These are phyloP conservation scores for Usnea hakonensis DNA, from an alignment of 495 filamentous ascomycete genomes.

Conservation along the genomic window DNA sequence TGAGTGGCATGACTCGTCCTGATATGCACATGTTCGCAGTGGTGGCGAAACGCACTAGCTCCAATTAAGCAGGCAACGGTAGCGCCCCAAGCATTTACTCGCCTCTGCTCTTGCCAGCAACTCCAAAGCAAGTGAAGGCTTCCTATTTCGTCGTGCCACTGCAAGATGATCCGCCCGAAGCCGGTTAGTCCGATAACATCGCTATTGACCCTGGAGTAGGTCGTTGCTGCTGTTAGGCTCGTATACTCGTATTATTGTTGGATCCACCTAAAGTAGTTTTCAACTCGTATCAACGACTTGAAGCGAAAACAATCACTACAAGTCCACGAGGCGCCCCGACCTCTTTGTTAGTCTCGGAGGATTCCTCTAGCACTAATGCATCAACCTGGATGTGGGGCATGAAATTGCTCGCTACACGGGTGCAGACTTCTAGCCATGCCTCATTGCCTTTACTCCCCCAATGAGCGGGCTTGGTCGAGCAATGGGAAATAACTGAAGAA, in stretches of 20 bases:
- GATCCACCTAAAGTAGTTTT: too few relatives aligned
- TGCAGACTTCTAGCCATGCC: neutral
- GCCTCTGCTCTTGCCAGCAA: constrained; percentile 1
- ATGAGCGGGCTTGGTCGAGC: neutral
- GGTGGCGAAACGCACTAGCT: constrained; percentile 9
- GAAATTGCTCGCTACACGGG: neutral
- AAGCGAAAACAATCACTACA: neutral
- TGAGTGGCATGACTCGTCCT: constrained; percentile 1
- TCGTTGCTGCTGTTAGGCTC: neutral
- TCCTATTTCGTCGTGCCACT: neutral
- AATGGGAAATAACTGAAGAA: neutral
- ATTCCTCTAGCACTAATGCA: neutral
- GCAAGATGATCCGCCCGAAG: constrained; percentile 6
- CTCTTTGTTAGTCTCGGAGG: neutral
- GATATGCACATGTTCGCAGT: constrained; percentile 4
- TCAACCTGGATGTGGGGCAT: neutral
- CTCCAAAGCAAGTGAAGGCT: neutral
- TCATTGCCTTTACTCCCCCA: neutral
- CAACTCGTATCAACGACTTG: neutral
- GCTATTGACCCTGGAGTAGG: neutral
- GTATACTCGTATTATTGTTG: too few relatives aligned
- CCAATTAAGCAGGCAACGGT: constrained; percentile 11
- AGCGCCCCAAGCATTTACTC: constrained; percentile 18
- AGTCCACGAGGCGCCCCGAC: neutral
- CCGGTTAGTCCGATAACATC: neutral